Conservation (phyloP, 768 basidiomycete genomes). For the Sarcodon aspratus region DNA sequence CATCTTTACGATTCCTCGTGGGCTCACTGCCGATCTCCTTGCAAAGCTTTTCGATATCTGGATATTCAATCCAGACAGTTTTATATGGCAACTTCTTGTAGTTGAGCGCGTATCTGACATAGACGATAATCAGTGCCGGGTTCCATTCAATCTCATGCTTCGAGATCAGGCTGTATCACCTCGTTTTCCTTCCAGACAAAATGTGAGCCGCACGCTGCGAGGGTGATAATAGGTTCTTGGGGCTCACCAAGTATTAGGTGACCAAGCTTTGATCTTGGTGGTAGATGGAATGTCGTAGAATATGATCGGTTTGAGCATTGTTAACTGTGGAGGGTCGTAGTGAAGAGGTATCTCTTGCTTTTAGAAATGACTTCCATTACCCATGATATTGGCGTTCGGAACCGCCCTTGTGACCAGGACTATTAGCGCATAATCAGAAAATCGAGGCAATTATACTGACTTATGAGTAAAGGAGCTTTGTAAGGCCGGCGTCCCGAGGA, state of each 20-base stretch:
- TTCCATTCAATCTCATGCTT: too few species aligned
- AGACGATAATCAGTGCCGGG: too few species aligned
- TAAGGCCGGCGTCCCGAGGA: too few species aligned
- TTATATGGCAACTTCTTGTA: slow-evolving; percentile 30
- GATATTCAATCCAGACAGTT: slow-evolving; percentile 41
- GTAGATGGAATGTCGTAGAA: slow-evolving; percentile 21
- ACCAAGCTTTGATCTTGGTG: too few species aligned
- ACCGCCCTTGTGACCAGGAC: too few species aligned
- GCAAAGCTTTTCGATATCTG: slow-evolving; percentile 29
- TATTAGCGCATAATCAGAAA: too few species aligned
- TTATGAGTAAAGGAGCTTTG: too few species aligned
- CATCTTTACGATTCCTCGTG: slow-evolving; percentile 12
- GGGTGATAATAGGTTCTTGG: too few species aligned
- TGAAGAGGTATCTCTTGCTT: not conserved
- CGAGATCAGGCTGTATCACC: slow-evolving; percentile 13
- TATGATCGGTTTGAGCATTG: slow-evolving; percentile 11
- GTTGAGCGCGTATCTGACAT: slow-evolving; percentile 20
- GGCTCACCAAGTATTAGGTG: too few species aligned
- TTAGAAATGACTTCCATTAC: not conserved
- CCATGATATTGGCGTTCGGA: too few species aligned
- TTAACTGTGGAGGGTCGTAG: not conserved
- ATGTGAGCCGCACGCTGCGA: not conserved
- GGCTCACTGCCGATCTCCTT: slow-evolving; percentile 26
- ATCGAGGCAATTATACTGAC: too few species aligned
- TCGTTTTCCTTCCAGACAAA: slow-evolving; percentile 16